These are phyloP conservation scores for Lactarius indigo DNA, from an alignment of 768 basidiomycete species.

Conservation along the genomic window DNA sequence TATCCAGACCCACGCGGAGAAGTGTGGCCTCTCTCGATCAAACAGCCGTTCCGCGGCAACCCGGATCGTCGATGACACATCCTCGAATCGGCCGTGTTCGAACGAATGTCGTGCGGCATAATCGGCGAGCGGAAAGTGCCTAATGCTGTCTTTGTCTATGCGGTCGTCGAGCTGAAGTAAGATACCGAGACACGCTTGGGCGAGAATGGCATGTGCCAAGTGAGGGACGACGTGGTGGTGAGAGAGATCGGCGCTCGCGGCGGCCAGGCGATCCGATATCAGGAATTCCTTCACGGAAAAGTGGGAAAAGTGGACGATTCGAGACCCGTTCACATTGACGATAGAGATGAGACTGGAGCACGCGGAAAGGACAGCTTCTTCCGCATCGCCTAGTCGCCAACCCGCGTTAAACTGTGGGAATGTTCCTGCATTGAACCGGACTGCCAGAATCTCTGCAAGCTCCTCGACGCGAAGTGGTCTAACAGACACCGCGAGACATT, in stretches of 20 bases:
- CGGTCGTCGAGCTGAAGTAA: background rate
- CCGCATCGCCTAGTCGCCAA: background rate
- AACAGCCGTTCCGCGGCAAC: background rate
- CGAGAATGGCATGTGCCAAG: background rate
- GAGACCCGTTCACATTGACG: background rate
- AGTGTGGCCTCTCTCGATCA: background rate
- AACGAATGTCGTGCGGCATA: conserved; percentile 4
- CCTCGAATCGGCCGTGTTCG: background rate
- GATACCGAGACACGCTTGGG: background rate
- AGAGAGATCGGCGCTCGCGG: background rate
- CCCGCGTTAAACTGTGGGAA: background rate
- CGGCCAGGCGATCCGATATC: background rate
- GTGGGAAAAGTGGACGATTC: background rate
- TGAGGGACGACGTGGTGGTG: background rate
- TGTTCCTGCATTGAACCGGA: background rate
- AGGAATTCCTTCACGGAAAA: conserved; percentile 5
- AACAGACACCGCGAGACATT: background rate
- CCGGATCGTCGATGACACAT: background rate
- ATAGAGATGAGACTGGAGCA: background rate
- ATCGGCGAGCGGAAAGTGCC: background rate
- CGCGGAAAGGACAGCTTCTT: background rate
- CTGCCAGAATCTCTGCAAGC: background rate
- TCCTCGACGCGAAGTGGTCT: conserved; percentile 5
- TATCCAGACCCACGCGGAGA: conserved; percentile 2
- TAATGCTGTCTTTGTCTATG: background rate